These are phyloP conservation scores for Aureobasidium sp. DNA, from an alignment of 2,329 filamentous ascomycete species.

Conservation along the genomic window DNA sequence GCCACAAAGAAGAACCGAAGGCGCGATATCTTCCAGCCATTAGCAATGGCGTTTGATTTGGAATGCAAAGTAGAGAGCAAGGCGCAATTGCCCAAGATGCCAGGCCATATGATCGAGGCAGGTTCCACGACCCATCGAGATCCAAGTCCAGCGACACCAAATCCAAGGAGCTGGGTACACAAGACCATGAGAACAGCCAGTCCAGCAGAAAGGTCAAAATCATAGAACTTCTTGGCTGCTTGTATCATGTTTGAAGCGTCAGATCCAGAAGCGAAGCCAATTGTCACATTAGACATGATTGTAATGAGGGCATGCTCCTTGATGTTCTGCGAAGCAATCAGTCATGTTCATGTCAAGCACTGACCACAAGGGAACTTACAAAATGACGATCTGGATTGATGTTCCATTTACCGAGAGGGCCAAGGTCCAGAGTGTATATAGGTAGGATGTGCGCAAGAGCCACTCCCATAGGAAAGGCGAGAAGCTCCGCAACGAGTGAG, in stretches of 20 bases:
- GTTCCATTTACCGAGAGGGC: conserved; percentile 35
- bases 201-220: conserved; percentile 65
- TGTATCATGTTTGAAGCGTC: conserved; percentile 54
- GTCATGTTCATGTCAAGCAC: not conserved
- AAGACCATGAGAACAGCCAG: conserved; percentile 80
- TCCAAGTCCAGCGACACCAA: conserved; percentile 76
- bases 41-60: conserved; percentile 71
- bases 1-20: conserved; percentile 79
- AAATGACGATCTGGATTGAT: conserved; percentile 25
- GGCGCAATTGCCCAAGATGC: conserved; percentile 77
- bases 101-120: conserved; percentile 87
- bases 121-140: conserved; percentile 75
- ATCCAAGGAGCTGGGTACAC: conserved; percentile 79
- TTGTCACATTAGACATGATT: conserved; percentile 40
- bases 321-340: conserved; percentile 17
- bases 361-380: not conserved
- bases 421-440: conserved; percentile 45
- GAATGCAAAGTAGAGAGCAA: conserved; percentile 78
- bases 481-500: conserved; percentile 75
- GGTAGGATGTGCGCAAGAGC: conserved; percentile 68
- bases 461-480: conserved; percentile 76
- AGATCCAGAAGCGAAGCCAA: conserved; percentile 53
- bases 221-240: conserved; percentile 83
- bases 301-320: conserved; percentile 38
- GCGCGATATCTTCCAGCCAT: conserved; percentile 58